Base-by-base conservation (phyloP, 2,329 filamentous ascomycete genomes). In the Alternaria tenuissima region DNA sequence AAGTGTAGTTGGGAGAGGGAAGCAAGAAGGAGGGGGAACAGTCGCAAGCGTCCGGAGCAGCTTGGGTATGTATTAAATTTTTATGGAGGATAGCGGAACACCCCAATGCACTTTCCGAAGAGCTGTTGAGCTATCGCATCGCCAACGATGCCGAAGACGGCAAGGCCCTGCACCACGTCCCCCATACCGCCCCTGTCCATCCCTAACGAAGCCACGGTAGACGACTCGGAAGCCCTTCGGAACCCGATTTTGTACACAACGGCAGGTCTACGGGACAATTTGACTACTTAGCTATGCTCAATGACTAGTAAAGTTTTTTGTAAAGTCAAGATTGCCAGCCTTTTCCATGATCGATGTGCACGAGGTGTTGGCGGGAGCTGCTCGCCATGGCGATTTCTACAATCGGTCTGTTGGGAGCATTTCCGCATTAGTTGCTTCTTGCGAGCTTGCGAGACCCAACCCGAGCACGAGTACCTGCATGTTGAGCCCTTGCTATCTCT, bases 101-200 rank as follows among this genome's bases (percentile, higher is more conserved):
- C 63, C 71, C 73, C 74, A 74, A 70, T 44, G 73, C 73, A 68
- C 62, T 67, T 69, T 69, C 73, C 68, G 53, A 60, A 73, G 69
- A 70, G 66, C 67, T 76, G 74, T 77, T 76, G 75, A 76, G 74
- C 73, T 71, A 72, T 36, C 64, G 49, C 68, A 70, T 71, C 67
- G 32, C 68, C 70, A 67, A 69, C 71, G 65, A 71, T 73, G 67
- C 72, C 73, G 62, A 71, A 69, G 52, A 52, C 20, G 66, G 70
- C 61, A 70, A 67, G 66, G 63, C 52, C 55, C 55, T 49, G 56
- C 59, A 62, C 56, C 64, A 61, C 60, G 55, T 56, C 55, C 56
- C 61, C 62, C 62, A 65, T 62, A 55, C 55, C 57, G 64, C 66
- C 68, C 62, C 65, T 66, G 63, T 57, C 59, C 56, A 57, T 55